These are phyloP conservation scores for Agroathelia rolfsii DNA, from an alignment of 1,284 basidiomycete species.

Conservation along the genomic window DNA sequence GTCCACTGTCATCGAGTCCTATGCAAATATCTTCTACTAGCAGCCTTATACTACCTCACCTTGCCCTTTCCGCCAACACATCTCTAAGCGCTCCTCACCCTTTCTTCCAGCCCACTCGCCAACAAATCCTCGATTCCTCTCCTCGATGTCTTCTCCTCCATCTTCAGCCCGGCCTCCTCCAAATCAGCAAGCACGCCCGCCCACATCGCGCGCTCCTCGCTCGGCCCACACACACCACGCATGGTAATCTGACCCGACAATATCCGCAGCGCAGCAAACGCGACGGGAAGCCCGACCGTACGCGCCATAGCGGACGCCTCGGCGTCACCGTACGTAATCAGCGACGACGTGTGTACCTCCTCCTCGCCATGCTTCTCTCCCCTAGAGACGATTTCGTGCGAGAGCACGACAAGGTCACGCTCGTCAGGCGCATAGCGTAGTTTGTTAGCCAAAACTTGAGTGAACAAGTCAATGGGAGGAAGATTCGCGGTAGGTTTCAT, in stretches of 20 bases:
- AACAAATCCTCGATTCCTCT: slow-evolving; percentile 22
- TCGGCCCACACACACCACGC: slow-evolving; percentile 62
- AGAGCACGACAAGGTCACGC: slow-evolving; percentile 80
- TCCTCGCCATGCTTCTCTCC: slow-evolving; percentile 18
- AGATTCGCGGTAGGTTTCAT: too few species aligned
- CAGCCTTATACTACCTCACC: too few species aligned
- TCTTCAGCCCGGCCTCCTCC: slow-evolving; percentile 52
- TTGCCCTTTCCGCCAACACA: too few species aligned
- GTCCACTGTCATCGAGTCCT: too few species aligned
- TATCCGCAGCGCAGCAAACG: slow-evolving; percentile 66
- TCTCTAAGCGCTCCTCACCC: slow-evolving; percentile 1
- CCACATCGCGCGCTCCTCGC: slow-evolving; percentile 48
- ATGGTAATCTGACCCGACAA: slow-evolving; percentile 55
- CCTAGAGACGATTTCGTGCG: slow-evolving; percentile 63
- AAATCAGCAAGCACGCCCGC: slow-evolving; percentile 50
- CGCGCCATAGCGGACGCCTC: slow-evolving; percentile 77
- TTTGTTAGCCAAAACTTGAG: slow-evolving; percentile 64
- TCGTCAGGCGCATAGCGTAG: slow-evolving; percentile 68
- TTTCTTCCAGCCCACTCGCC: slow-evolving; percentile 12
- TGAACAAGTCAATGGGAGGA: slow-evolving; percentile 75
- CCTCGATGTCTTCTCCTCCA: slow-evolving; percentile 43
- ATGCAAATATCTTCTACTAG: too few species aligned
- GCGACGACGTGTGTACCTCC: slow-evolving; percentile 66
- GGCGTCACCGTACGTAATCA: slow-evolving; percentile 65
- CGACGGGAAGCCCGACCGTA: slow-evolving; percentile 82